Conservation (phyloP, 495 filamentous ascomycete genomes). For the Lichenothelia convexa region DNA sequence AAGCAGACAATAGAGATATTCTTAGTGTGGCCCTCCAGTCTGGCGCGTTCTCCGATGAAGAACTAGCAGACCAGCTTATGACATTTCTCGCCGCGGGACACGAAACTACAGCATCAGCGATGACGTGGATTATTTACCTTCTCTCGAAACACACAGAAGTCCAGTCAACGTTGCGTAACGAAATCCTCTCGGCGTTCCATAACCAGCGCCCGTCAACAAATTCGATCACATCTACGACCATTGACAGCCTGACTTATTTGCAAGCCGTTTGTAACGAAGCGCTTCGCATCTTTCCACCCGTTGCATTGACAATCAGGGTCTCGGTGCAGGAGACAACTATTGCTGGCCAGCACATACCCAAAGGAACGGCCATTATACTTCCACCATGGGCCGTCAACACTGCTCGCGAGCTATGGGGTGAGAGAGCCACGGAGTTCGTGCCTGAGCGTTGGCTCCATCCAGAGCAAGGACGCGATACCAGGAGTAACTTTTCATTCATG, state of each 20-base stretch:
- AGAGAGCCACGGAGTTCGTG: conserved; percentile 22
- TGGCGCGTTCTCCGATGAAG: conserved; percentile 58
- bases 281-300: conserved; percentile 37
- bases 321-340: conserved; percentile 46
- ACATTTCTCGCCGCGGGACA: conserved; percentile 88
- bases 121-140: conserved; percentile 42
- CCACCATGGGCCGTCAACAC: conserved; percentile 27
- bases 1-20: too few species aligned
- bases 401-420: conserved; percentile 18
- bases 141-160: conserved; percentile 38
- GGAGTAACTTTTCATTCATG: conserved; percentile 20
- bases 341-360: conserved; percentile 32
- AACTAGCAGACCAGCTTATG: conserved; percentile 81
- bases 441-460: too few species aligned
- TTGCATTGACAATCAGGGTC: conserved; percentile 43
- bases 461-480: conserved; percentile 23
- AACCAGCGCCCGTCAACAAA: conserved; percentile 36
- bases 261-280: conserved; percentile 44
- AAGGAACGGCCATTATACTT: conserved; percentile 33
- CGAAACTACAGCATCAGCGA: conserved; percentile 48
- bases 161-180: conserved; percentile 38
- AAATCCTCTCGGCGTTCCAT: conserved; percentile 40
- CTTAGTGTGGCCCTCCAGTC: conserved; percentile 63
- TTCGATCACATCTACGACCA: conserved; percentile 27
- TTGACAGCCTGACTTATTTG: conserved; percentile 41